A percentile compares a stretch with the other conserved stretches of the same genome.
Evolutionary conservation across 345 rosid species (phyloP).

Genomic region (Hibiscus mutabilis): DNA sequence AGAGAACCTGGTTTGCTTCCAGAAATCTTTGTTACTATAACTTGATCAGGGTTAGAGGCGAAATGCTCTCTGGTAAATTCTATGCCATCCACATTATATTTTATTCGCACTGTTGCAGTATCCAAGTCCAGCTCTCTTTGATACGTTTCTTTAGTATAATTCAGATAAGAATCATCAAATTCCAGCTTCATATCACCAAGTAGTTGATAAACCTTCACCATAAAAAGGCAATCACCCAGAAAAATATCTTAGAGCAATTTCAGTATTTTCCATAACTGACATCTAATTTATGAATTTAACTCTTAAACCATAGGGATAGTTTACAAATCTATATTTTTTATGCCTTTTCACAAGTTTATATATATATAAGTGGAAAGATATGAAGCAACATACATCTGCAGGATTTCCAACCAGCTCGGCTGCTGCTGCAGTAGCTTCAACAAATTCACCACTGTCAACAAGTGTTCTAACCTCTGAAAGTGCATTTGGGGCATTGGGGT

Average conservation of each 20-base stretch:
- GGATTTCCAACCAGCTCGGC: conserved; percentile 50
- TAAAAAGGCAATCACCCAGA: conserved; percentile 10
- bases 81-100: conserved; percentile 53
- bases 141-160: conserved; percentile 52
- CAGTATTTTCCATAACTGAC: not conserved
- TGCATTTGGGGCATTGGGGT: conserved; percentile 57
- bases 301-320: not conserved
- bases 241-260: not conserved
- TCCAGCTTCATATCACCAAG: conserved; percentile 79
- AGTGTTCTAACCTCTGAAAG: conserved; percentile 62
- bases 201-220: conserved; percentile 75
- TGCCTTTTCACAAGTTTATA: not conserved
- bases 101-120: conserved; percentile 63
- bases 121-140: conserved; percentile 88
- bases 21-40: conserved; percentile 55
- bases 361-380: not conserved
- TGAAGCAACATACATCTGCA: conserved; percentile 49
- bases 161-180: conserved; percentile 66
- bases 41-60: conserved; percentile 68
- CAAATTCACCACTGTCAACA: conserved; percentile 49
- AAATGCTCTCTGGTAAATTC: conserved; percentile 65
- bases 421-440: conserved; percentile 68
- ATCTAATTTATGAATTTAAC: not conserved
- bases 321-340: not conserved
- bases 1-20: conserved; percentile 55